Conservation (phyloP, 176 grass and related monocot species). For the Phragmites australis region DNA sequence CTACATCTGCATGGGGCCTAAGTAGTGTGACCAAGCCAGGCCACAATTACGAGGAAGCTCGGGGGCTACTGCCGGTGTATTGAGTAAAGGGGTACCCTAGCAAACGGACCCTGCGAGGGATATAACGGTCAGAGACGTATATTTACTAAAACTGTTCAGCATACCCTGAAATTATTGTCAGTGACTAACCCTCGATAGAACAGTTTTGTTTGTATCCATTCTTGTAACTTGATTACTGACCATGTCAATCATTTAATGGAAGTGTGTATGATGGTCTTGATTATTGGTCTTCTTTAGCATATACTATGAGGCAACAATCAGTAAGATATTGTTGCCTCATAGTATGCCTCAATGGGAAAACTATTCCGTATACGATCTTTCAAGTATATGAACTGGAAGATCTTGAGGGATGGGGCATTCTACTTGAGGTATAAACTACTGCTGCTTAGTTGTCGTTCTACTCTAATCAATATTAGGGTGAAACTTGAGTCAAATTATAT, state of each 20-base stretch:
- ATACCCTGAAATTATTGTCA: no score
- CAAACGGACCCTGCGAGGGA: no score
- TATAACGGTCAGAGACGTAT: no score
- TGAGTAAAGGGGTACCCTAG: no score
- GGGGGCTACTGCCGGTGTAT: no score
- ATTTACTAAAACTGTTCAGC: no score
- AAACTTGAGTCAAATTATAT: conserved; percentile 42
- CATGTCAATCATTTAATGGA: conserved; percentile 22
- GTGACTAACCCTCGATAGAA: no score
- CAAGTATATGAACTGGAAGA: conserved; percentile 4
- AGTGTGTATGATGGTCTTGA: neutral
- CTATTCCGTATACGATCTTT: conserved; percentile 33
- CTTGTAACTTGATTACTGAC: neutral
- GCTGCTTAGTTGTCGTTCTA: conserved; percentile 34
- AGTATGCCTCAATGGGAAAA: conserved; percentile 35
- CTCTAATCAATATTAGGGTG: conserved; percentile 9
- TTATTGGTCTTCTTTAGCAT: neutral
- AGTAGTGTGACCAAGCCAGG: no score
- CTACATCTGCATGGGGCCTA: no score
- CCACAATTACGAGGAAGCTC: no score
- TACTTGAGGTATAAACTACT: conserved; percentile 14
- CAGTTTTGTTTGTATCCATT: neutral
- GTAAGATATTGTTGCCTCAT: conserved; percentile 33
- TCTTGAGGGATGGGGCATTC: conserved; percentile 12
- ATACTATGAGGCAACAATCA: no score